Evolutionary conservation across 2,329 filamentous ascomycete genomes (phyloP), one percentile per base, ranked within the genome.

Genomic region (Fusarium virguliforme): DNA sequence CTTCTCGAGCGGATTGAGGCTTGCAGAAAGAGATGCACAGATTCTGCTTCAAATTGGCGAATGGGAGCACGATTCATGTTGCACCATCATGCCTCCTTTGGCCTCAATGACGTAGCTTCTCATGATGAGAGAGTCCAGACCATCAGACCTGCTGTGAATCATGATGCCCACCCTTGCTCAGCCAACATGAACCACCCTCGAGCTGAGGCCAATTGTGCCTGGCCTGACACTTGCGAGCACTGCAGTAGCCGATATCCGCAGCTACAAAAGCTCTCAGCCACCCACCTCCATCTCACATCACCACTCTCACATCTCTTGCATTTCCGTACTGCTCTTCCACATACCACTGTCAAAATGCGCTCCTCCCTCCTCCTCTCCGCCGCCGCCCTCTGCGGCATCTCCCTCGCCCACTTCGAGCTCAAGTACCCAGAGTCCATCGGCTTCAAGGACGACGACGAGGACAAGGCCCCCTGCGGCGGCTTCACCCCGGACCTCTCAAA

Each of bases 341-440:
- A 50, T 61, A 32, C 35, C 13, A 38, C 40, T 18, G 18, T 18
- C 66, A 82, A 59, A 58, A 85, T 85, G 82, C 76, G 76, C 57
- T 73, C 75, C 13, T 60, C 73, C 40, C 32, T 73, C 54, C 78
- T 83, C 65, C 70, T 85, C 58, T 65, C 79, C 24, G 77, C 81
- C 32, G 64, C 83, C 38, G 71, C 81, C 38, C 76, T 87, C 65
- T 79, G 80, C 65, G 77, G 82, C 65, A 64, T 83, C 54, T 79
- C 82, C 67, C 79, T 80, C 53, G 86, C 87, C 56, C 89, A 91
- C 79, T 90, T 90, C 82, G 79, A 81, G 34, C 80, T 91, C 75
- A 77, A 82, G 65, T 78, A 83, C 77, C 81, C 89, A 79, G 53
- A 67, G 69, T 80, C 84, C 35, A 82, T 88, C 64, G 87, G 86